Percentiles rank a stretch among this genome's conserved stretches.
Conservation (phyloP, 2,329 filamentous ascomycete species). For the Pseudocercospora macadamiae region DNA sequence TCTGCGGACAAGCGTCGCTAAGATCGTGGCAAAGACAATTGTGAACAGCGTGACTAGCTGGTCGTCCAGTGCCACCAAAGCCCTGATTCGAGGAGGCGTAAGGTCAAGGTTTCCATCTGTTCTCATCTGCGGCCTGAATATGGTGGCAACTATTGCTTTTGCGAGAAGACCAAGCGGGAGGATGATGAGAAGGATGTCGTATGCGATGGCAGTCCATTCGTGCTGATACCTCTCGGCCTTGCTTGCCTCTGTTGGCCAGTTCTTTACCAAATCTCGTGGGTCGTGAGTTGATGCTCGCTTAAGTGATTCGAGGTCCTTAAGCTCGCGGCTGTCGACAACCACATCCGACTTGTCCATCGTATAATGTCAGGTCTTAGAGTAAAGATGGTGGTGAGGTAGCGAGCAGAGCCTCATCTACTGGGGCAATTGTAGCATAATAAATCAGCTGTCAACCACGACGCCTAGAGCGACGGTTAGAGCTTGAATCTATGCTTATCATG, state of each 20-base stretch:
- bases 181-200: background rate
- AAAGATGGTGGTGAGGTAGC: too few relatives aligned
- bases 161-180: conserved; percentile 4
- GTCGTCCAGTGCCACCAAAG: background rate
- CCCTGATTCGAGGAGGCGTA: background rate
- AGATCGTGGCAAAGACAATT: background rate
- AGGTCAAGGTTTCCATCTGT: conserved; percentile 3
- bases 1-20: background rate
- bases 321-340: background rate
- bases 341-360: conserved; percentile 2
- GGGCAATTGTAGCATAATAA: too few relatives aligned
- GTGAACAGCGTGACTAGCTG: conserved; percentile 3
- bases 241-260: background rate
- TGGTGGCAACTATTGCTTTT: background rate
- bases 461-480: too few relatives aligned
- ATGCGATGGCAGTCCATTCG: background rate
- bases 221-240: background rate
- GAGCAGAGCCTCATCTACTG: too few relatives aligned
- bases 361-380: too few relatives aligned
- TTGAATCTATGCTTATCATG: too few relatives aligned
- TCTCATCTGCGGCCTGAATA: background rate
- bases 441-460: too few relatives aligned
- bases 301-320: background rate
- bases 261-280: background rate
- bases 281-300: background rate